Conservation (phyloP, 2,329 filamentous ascomycete species). For the Cadophora gregata region DNA sequence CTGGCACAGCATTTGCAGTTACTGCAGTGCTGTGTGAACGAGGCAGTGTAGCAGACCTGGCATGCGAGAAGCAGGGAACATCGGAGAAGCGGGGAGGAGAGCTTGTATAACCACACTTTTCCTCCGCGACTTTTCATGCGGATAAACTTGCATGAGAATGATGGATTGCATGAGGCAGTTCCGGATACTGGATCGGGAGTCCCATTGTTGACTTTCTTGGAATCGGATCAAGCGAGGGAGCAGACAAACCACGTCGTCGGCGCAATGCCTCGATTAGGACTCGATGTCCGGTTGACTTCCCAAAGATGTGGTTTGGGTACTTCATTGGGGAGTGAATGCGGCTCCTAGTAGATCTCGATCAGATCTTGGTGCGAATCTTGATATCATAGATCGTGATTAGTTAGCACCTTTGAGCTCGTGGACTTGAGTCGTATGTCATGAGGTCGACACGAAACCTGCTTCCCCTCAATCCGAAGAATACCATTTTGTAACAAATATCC, state of each 20-base stretch:
- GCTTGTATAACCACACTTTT: slow-evolving; percentile 8
- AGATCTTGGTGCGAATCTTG: not conserved
- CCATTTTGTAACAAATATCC: not conserved
- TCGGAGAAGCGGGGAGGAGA: not conserved
- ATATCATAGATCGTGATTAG: not conserved
- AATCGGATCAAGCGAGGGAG: not conserved
- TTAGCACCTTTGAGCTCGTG: too few relatives aligned
- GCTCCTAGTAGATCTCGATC: slow-evolving; percentile 1
- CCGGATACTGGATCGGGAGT: not conserved
- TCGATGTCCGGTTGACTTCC: slow-evolving; percentile 5
- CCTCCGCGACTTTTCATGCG: too few relatives aligned
- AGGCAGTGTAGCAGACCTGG: not conserved
- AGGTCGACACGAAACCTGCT: not conserved
- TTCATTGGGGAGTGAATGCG: not conserved
- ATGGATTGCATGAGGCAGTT: not conserved
- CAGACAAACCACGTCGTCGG: not conserved
- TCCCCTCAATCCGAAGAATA: not conserved
- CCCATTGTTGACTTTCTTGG: slow-evolving; percentile 3
- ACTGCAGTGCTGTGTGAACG: too few relatives aligned
- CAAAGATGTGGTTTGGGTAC: not conserved
- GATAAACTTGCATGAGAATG: not conserved
- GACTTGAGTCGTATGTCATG: not conserved
- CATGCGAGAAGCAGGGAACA: not conserved
- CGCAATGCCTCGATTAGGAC: not conserved
- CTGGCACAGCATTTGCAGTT: not conserved